Evolutionary conservation across 768 basidiomycete genomes (phyloP).

Genomic region (Auriscalpium vulgare): DNA sequence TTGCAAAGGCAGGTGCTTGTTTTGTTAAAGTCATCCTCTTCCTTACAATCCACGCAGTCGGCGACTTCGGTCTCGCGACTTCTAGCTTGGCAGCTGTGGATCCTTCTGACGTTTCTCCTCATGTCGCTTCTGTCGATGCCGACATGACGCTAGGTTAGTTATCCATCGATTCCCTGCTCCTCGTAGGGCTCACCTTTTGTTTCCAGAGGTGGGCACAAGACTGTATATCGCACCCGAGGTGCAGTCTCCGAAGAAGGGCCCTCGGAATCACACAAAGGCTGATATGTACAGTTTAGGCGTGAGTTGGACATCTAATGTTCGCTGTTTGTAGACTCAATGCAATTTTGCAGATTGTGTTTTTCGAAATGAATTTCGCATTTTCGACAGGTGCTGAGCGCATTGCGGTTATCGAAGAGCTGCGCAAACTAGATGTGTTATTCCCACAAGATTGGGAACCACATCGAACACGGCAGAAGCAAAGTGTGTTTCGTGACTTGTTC

Average conservation of each 20-base stretch:
- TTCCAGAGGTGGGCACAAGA: slow-evolving; percentile 80
- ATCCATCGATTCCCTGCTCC: not conserved
- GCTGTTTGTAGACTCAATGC: not conserved
- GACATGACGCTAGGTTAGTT: slow-evolving; percentile 70
- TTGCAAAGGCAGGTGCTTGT: slow-evolving; percentile 50
- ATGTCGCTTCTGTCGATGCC: slow-evolving; percentile 37
- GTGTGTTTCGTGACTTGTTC: slow-evolving; percentile 32
- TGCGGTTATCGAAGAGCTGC: slow-evolving; percentile 69
- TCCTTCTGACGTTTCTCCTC: slow-evolving; percentile 54
- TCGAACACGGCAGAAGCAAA: slow-evolving; percentile 57
- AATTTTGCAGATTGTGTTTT: slow-evolving; percentile 74
- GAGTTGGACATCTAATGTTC: slow-evolving; percentile 18
- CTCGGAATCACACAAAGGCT: slow-evolving; percentile 79
- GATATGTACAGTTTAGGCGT: slow-evolving; percentile 95
- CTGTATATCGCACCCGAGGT: slow-evolving; percentile 94
- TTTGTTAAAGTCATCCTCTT: too few species aligned
- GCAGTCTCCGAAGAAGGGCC: slow-evolving; percentile 45
- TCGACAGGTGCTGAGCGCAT: slow-evolving; percentile 79
- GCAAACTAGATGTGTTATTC: slow-evolving; percentile 68
- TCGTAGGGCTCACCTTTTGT: not conserved
- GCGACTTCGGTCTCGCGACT: slow-evolving; percentile 90
- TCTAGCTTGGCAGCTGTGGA: slow-evolving; percentile 75
- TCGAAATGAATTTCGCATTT: slow-evolving; percentile 91
- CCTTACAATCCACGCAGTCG: slow-evolving; percentile 40
- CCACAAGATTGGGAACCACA: slow-evolving; percentile 66